A percentile compares a stretch with the other conserved stretches of the same genome.
phyloP scores from a whole-genome alignment of 352 stramenopile genomes.

The Phytophthora sp. region DNA sequence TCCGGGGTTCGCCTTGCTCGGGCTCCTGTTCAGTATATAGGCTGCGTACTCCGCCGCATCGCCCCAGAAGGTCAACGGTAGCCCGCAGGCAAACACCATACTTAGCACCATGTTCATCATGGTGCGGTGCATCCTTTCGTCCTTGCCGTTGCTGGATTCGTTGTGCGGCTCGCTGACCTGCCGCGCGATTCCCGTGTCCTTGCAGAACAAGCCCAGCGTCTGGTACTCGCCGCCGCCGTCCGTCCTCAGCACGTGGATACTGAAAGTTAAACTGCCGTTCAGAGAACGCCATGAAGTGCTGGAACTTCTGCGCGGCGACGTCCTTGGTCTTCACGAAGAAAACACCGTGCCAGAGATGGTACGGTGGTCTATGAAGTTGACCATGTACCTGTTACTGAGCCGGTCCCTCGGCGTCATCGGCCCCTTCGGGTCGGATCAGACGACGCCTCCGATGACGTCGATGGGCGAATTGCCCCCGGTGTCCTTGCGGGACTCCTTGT shows the following conservation, averaged over 20 bases:
- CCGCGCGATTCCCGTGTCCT: too few relatives aligned
- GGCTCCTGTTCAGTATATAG: conserved; percentile 36
- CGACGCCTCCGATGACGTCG: background rate
- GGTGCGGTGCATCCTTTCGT: conserved; percentile 39
- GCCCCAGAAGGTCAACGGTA: conserved; percentile 34
- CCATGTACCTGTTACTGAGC: conserved; percentile 3
- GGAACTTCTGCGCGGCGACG: too few relatives aligned
- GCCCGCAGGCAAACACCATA: conserved; percentile 34
- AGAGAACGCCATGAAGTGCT: too few relatives aligned
- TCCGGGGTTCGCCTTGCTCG: conserved; percentile 24
- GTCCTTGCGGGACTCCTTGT: background rate
- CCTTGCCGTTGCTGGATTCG: conserved; percentile 30
- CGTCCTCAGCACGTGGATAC: too few relatives aligned
- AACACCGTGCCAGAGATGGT: background rate
- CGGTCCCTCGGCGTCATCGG: too few relatives aligned
- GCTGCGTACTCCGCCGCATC: conserved; percentile 30
- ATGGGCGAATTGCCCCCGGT: background rate
- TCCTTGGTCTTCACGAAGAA: conserved; percentile 7
- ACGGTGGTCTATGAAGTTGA: background rate
- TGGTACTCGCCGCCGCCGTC: too few relatives aligned
- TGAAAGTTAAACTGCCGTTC: too few relatives aligned
- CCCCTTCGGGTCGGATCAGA: conserved; percentile 1
- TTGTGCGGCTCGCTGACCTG: background rate
- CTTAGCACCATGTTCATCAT: conserved; percentile 42
- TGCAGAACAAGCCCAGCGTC: too few relatives aligned